Conservation (phyloP, 2,329 filamentous ascomycete species). For the Myotisia sp. region DNA sequence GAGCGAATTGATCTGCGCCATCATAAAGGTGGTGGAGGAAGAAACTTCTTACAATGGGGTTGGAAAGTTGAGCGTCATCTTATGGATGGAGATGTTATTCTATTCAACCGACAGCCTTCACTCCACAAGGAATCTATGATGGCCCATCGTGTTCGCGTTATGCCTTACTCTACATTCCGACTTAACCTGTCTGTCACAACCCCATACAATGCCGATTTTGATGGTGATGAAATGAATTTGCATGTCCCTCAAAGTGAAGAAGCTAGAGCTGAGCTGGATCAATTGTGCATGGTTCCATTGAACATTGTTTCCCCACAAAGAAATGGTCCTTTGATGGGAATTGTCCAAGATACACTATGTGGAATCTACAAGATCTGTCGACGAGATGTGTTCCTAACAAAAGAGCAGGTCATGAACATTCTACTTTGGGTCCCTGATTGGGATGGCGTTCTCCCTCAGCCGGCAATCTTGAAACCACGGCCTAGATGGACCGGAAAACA, state of each 20-base stretch:
- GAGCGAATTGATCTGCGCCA: constrained; percentile 90
- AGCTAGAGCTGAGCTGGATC: constrained; percentile 82
- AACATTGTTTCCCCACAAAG: constrained; percentile 97
- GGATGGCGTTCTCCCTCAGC: constrained; percentile 86
- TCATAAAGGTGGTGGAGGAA: constrained; percentile 64
- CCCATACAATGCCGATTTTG: constrained; percentile 99
- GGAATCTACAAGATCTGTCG: constrained; percentile 95
- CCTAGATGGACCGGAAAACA: constrained; percentile 98
- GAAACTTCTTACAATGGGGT: constrained; percentile 80
- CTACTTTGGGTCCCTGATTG: constrained; percentile 96
- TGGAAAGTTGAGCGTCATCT: constrained; percentile 99
- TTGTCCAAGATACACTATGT: constrained; percentile 92
- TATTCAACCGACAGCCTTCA: constrained; percentile 98
- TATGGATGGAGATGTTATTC: constrained; percentile 90
- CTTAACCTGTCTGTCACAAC: constrained; percentile 95
- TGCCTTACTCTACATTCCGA: constrained; percentile 98
- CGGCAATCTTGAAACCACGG: constrained; percentile 83
- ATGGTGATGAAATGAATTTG: constrained; percentile 99
- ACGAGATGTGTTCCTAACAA: constrained; percentile 77
- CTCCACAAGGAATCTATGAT: constrained; percentile 99
- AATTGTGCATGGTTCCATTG: constrained; percentile 92
- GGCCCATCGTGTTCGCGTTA: constrained; percentile 92
- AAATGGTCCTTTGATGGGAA: constrained; percentile 97
- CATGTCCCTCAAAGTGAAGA: constrained; percentile 98
- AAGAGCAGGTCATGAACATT: constrained; percentile 88